Evolutionary conservation across 2,329 filamentous ascomycete species (phyloP), one percentile per base, ranked within the genome.

Genomic region (Penicillium brevicompactum): DNA sequence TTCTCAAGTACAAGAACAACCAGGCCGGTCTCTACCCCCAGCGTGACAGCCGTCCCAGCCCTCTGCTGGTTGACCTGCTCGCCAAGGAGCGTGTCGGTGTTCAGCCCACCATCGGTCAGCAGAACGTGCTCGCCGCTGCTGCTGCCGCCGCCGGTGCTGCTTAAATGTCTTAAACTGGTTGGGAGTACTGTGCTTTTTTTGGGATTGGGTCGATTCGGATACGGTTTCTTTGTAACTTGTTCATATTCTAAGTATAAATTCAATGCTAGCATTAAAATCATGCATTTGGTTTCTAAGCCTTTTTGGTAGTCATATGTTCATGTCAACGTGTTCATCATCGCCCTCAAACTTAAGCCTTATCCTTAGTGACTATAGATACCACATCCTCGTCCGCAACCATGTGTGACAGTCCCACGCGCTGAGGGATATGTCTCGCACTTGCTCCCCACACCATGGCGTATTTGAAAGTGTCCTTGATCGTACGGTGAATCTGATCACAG

Each of bases 361-460:
- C 80, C 63, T 78, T 80, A 1, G 79, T 74, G 54, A 88, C 83
- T 68, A 88, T 87, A 52, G 83, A 86, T 46, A 88, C 85, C 51
- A 88, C 86, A 75, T 88, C 86, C 72, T 87, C 86, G 66, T 88
- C 86, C 5, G 78, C 71, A 27, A 99, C 92, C 11, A 85, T 68
- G 80, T 99, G 94, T 6, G 85, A 81, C 67, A 99, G 75, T 1
- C 94, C 95, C 37, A 97, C 93, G 59, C 94, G 82, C 80, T 99
- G 94, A 34, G 95, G 94, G 34, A 97, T 82, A 80, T 99, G 95
- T 68, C 91, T 87, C 34, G 94, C 94, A 75, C 93, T 97, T 16
- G 92, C 92, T 4, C 94, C 94, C 95, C 95, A 99, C 0, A 99
- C 94, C 63, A 97, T 78, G 3, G 94, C 95, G 78, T 97, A 97